These are phyloP conservation scores for Diacronema lutheri DNA, from an alignment of 78 protist species.

Conservation along the genomic window DNA sequence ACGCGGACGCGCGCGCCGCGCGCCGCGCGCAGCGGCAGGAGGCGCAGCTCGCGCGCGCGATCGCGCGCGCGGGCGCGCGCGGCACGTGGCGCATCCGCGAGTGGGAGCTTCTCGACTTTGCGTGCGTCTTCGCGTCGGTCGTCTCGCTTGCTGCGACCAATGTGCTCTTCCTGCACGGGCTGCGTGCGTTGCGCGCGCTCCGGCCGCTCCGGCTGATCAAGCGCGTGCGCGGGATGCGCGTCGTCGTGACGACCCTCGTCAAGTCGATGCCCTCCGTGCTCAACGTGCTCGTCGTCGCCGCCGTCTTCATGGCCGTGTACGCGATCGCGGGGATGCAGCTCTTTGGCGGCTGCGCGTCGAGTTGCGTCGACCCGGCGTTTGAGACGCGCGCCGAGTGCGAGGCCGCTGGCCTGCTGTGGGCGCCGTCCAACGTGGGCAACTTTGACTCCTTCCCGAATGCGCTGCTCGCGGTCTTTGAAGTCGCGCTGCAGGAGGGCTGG, in stretches of 20 bases:
- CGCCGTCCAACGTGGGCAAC: not conserved
- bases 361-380: slow-evolving; percentile 3
- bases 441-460: slow-evolving; percentile 37
- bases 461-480: slow-evolving; percentile 25
- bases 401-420: not conserved
- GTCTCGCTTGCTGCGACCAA: not conserved
- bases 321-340: slow-evolving; percentile 50
- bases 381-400: not conserved
- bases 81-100: too few species aligned
- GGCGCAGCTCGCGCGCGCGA: too few species aligned
- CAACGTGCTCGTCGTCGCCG: slow-evolving; percentile 24
- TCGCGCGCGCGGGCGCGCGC: too few species aligned
- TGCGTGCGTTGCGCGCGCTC: slow-evolving; percentile 47
- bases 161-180: not conserved
- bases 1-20: too few species aligned
- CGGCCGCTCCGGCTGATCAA: slow-evolving; percentile 67
- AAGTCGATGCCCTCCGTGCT: slow-evolving; percentile 35
- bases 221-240: slow-evolving; percentile 18
- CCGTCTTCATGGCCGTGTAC: slow-evolving; percentile 33
- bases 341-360: not conserved
- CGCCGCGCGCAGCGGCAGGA: too few species aligned
- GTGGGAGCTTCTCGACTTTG: slow-evolving; percentile 20
- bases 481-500: slow-evolving; percentile 52
- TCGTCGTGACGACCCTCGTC: slow-evolving; percentile 1
- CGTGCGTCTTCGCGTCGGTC: not conserved